A percentile compares a stretch with the other conserved stretches of the same genome.
phyloP scores from a whole-genome alignment of 1,284 basidiomycete species.

The Trametes sp. region DNA sequence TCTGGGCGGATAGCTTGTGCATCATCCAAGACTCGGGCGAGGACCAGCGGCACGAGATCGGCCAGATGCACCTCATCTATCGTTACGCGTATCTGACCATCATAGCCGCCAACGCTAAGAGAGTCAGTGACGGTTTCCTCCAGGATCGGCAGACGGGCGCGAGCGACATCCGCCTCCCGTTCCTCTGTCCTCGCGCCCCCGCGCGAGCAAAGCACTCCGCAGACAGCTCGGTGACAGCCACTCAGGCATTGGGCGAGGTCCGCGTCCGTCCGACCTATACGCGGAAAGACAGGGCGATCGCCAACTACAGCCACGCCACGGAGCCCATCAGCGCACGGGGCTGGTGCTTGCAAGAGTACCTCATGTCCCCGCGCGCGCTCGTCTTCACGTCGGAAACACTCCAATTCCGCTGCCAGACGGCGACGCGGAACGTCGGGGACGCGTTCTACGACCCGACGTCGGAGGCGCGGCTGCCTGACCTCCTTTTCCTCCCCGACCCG shows the following conservation, averaged over 20 bases:
- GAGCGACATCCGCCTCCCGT: slow-evolving; percentile 14
- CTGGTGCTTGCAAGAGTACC: slow-evolving; percentile 27
- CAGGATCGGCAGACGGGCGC: slow-evolving; percentile 1
- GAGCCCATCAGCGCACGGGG: slow-evolving; percentile 22
- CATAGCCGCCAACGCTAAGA: slow-evolving; percentile 3
- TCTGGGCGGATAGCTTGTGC: slow-evolving; percentile 15
- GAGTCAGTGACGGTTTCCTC: slow-evolving; percentile 5
- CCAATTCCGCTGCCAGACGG: slow-evolving; percentile 25
- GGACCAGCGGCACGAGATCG: slow-evolving; percentile 11
- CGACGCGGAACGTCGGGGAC: slow-evolving; percentile 21
- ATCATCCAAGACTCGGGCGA: slow-evolving; percentile 16
- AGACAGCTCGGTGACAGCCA: neutral
- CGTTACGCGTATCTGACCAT: slow-evolving; percentile 12
- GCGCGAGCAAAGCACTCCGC: too few relatives aligned
- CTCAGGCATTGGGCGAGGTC: slow-evolving; percentile 12
- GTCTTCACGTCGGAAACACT: slow-evolving; percentile 26
- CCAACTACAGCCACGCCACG: neutral
- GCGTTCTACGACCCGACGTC: slow-evolving; percentile 6
- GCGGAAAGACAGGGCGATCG: neutral
- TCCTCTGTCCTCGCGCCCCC: neutral
- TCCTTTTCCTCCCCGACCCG: slow-evolving; percentile 15
- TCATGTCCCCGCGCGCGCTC: slow-evolving; percentile 24
- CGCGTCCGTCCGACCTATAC: slow-evolving; percentile 10
- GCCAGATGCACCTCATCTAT: slow-evolving; percentile 5
- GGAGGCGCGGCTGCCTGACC: slow-evolving; percentile 15